These are phyloP conservation scores for Picea sitchensis DNA, from an alignment of 75 land plant genomes.

Conservation along the genomic window DNA sequence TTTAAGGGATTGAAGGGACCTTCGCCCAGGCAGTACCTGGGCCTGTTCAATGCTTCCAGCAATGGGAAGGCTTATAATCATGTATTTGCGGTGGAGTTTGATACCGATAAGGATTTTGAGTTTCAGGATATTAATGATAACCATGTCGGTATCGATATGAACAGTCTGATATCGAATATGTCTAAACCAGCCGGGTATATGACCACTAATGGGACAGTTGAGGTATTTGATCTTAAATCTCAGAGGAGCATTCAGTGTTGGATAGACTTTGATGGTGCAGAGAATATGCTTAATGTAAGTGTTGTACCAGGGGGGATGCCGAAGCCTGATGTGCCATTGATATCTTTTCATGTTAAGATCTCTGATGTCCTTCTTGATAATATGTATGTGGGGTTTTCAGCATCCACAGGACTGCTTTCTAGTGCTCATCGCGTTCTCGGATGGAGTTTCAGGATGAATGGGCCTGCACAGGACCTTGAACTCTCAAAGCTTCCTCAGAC, in stretches of 20 bases:
- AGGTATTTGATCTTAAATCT: constrained; percentile 13
- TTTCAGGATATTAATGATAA: constrained; percentile 51
- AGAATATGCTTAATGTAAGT: constrained; percentile 10
- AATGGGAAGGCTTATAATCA: constrained; percentile 36
- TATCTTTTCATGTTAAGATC: constrained; percentile 19
- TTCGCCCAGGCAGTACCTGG: constrained; percentile 40
- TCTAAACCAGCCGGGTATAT: constrained; percentile 30
- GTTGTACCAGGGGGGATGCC: constrained; percentile 1
- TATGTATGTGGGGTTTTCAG: constrained; percentile 46
- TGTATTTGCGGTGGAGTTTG: constrained; percentile 64
- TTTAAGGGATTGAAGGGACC: constrained; percentile 17
- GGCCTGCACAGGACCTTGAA: constrained; percentile 13
- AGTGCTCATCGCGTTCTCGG: constrained; percentile 16
- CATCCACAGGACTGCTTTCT: constrained; percentile 26
- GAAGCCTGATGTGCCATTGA: constrained; percentile 16
- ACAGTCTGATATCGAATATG: constrained; percentile 31
- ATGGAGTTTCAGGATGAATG: constrained; percentile 35
- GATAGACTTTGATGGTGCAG: constrained; percentile 19
- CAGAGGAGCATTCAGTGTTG: constrained; percentile 19
- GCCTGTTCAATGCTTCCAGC: constrained; percentile 44
- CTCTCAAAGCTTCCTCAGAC: constrained; percentile 8
- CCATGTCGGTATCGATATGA: constrained; percentile 66
- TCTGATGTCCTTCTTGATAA: constrained; percentile 12
- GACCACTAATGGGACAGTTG: background rate
- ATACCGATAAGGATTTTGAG: constrained; percentile 43